Conservation (phyloP, 345 rosid genomes). For the Citrus mangshanensis region DNA sequence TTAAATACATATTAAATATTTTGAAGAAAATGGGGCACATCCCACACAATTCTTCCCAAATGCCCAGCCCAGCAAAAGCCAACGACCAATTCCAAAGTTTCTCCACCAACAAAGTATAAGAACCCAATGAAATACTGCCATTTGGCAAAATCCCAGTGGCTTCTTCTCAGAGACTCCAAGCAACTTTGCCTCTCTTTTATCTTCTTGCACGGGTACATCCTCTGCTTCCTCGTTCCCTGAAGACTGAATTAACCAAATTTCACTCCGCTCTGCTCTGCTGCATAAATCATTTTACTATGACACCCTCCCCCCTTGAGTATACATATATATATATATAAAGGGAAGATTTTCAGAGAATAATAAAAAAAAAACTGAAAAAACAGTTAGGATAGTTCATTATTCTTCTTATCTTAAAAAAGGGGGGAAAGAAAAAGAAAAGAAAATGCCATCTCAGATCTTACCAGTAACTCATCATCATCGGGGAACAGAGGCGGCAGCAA, state of each 20-base stretch:
- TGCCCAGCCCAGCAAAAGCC: neutral
- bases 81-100: neutral
- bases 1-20: no score
- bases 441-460: slow-evolving; percentile 45
- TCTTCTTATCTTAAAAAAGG: no score
- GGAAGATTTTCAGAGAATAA: no score
- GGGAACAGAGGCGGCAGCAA: slow-evolving; percentile 12
- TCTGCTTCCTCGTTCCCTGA: no score
- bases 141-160: neutral
- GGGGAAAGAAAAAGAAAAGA: neutral
- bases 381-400: no score
- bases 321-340: no score
- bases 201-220: no score
- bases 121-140: neutral
- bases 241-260: no score
- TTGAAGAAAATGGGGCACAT: no score
- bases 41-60: no score
- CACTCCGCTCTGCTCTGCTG: neutral
- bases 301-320: neutral
- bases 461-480: slow-evolving; percentile 31
- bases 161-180: neutral
- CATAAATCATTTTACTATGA: neutral
- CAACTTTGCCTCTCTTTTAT: no score
- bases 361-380: no score
- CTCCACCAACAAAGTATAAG: neutral